These are phyloP conservation scores for Physcomitrium patens DNA, from an alignment of 225 moss, liverwort and hornwort species.

Conservation along the genomic window DNA sequence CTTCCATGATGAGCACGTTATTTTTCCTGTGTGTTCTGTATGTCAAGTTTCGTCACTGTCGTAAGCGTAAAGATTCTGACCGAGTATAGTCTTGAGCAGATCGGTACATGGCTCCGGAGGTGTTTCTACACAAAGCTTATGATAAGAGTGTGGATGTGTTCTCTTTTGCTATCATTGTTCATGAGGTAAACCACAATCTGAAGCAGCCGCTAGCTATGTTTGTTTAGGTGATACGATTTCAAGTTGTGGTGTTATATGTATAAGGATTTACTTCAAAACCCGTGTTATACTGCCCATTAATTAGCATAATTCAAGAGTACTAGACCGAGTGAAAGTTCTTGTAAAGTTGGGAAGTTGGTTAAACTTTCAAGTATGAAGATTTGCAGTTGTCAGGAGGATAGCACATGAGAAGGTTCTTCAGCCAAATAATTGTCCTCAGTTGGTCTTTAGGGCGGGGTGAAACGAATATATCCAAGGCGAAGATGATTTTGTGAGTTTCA, in stretches of 20 bases:
- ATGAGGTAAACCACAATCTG: conserved; percentile 40
- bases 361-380: background rate
- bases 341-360: background rate
- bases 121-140: conserved; percentile 45
- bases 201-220: background rate
- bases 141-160: conserved; percentile 70
- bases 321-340: conserved; percentile 4
- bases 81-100: conserved; percentile 36
- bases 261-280: no score
- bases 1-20: background rate
- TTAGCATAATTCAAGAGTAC: background rate
- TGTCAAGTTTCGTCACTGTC: background rate
- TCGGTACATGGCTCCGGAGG: conserved; percentile 70
- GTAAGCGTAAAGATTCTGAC: background rate
- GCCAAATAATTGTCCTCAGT: background rate
- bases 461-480: conserved; percentile 3
- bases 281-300: no score
- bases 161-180: conserved; percentile 64
- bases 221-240: no score
- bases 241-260: no score
- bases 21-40: background rate
- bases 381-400: background rate
- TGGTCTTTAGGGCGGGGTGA: conserved; percentile 7
- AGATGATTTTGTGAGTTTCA: background rate
- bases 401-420: background rate